Percentiles rank a stretch among this genome's conserved stretches.
phyloP scores from a whole-genome alignment of 306 rosid genomes.

The Calophaca sinica region DNA sequence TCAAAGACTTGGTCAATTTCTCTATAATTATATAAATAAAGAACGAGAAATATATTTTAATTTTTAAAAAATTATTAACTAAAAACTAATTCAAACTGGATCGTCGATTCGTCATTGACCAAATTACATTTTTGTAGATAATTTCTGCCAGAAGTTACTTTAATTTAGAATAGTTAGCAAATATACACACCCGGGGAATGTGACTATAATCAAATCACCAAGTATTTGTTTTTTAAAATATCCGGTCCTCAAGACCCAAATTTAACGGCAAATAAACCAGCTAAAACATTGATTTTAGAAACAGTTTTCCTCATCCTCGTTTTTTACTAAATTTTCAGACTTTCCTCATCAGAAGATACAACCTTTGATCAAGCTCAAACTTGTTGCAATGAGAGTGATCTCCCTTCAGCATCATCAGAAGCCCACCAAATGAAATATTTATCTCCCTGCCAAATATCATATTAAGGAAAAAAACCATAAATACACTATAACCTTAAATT shows the following conservation, averaged over 20 bases:
- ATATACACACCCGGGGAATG: neutral
- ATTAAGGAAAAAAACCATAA: neutral
- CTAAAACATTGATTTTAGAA: constrained; percentile 9
- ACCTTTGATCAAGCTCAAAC: constrained; percentile 81
- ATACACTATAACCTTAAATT: constrained; percentile 4
- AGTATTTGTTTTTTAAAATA: constrained; percentile 23
- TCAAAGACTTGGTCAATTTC: too few relatives aligned
- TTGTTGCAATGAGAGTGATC: constrained; percentile 63
- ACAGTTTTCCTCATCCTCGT: constrained; percentile 49
- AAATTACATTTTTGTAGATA: neutral
- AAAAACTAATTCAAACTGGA: too few relatives aligned
- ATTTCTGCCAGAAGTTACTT: neutral
- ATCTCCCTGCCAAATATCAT: constrained; percentile 61
- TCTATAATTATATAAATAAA: too few relatives aligned
- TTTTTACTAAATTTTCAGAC: constrained; percentile 52
- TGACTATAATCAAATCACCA: constrained; percentile 18
- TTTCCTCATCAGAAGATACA: constrained; percentile 87
- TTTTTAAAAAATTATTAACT: too few relatives aligned
- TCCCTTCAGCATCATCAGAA: constrained; percentile 90
- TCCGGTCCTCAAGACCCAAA: neutral
- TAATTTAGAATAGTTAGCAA: neutral
- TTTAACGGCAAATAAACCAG: neutral
- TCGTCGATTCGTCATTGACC: too few relatives aligned
- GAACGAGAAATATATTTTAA: too few relatives aligned
- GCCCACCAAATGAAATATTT: constrained; percentile 89